phyloP scores from a whole-genome alignment of 208 protist species.

The Crithidia thermophila region DNA sequence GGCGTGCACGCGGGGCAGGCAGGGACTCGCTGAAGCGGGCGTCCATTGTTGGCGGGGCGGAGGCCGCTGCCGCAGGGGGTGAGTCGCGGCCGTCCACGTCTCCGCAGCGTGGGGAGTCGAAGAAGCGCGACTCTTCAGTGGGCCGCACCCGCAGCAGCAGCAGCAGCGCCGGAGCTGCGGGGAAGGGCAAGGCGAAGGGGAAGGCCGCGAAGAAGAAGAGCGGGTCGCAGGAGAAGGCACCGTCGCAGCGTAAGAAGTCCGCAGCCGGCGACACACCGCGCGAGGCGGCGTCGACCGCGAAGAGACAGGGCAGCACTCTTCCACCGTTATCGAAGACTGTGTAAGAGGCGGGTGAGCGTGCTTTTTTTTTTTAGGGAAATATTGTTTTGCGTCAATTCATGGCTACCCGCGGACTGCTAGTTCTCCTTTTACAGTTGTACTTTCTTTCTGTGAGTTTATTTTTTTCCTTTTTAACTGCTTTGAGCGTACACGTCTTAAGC shows the following conservation, averaged over 20 bases:
- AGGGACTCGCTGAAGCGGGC: constrained; percentile 10
- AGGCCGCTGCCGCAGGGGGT: not conserved
- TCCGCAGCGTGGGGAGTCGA: constrained; percentile 6
- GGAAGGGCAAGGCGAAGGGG: constrained; percentile 4
- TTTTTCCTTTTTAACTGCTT: not conserved
- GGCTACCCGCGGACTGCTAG: too few species aligned
- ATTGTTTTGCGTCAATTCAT: too few species aligned
- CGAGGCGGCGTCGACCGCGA: not conserved
- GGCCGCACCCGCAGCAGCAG: constrained; percentile 7
- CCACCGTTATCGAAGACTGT: constrained; percentile 24
- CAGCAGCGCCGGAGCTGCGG: not conserved
- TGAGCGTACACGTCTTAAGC: too few species aligned
- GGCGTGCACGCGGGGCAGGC: not conserved
- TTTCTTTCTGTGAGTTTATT: not conserved
- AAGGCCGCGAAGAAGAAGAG: constrained; percentile 10
- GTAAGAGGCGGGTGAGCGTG: not conserved
- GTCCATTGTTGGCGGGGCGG: not conserved
- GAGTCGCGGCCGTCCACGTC: not conserved
- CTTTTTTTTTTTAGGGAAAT: not conserved
- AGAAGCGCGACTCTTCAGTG: constrained; percentile 1
- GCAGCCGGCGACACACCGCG: not conserved
- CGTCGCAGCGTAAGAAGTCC: constrained; percentile 10
- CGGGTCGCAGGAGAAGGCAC: too few species aligned
- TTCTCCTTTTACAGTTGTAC: not conserved
- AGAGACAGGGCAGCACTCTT: constrained; percentile 11